Percentiles rank a stretch among this genome's conserved stretches.
phyloP scores from a whole-genome alignment of 1,284 basidiomycete species.

The Irpex rosettiformis region DNA sequence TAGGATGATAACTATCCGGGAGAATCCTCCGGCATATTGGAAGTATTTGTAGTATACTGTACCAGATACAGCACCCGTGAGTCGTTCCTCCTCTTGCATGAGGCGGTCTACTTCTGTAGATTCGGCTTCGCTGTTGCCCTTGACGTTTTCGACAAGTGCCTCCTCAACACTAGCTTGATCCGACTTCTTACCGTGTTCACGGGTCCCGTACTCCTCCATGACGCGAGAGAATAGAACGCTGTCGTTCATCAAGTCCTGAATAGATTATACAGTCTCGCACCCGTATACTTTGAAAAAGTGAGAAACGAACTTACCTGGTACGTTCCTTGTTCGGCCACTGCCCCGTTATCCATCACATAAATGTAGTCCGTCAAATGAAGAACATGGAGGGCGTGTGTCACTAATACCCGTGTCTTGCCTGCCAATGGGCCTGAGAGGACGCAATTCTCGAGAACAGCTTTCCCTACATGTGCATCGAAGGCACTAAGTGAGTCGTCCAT shows the following conservation, averaged over 20 bases:
- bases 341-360: constrained; percentile 72
- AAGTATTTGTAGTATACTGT: constrained; percentile 38
- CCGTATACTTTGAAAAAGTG: neutral
- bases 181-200: constrained; percentile 30
- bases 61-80: constrained; percentile 29
- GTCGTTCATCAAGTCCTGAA: constrained; percentile 47
- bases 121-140: constrained; percentile 9
- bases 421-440: constrained; percentile 54
- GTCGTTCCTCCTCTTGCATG: constrained; percentile 36
- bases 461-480: constrained; percentile 70
- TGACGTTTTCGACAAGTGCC: constrained; percentile 20
- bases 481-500: constrained; percentile 72
- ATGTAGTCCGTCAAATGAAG: constrained; percentile 66
- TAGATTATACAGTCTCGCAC: neutral
- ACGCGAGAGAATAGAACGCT: constrained; percentile 54
- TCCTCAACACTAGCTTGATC: constrained; percentile 23
- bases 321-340: constrained; percentile 61
- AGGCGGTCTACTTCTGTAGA: constrained; percentile 17
- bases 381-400: constrained; percentile 76
- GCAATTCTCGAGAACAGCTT: constrained; percentile 58
- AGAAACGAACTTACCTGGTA: constrained; percentile 41
- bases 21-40: constrained; percentile 44
- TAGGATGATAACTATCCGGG: constrained; percentile 39
- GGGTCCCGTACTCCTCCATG: constrained; percentile 58
- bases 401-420: constrained; percentile 67